Conservation (phyloP, 192 early-diverging fungal species). For the Coemansia sp. region DNA sequence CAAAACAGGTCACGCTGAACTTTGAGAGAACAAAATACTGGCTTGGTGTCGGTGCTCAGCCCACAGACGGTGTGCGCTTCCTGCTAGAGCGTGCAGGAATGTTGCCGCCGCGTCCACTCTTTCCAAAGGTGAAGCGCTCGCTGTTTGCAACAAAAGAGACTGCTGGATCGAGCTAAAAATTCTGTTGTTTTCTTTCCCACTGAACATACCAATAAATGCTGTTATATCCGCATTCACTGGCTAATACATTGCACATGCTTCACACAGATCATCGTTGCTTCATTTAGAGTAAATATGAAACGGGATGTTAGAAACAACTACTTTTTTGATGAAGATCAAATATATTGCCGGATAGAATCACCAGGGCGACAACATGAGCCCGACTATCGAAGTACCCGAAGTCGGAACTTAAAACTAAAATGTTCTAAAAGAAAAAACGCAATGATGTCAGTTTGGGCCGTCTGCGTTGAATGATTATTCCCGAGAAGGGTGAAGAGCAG, state of each 20-base stretch:
- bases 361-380: no score
- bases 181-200: background rate
- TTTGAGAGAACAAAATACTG: conserved; percentile 94
- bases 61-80: conserved; percentile 84
- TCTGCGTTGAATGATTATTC: no score
- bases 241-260: background rate
- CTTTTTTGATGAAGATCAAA: no score
- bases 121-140: conserved; percentile 41
- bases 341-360: no score
- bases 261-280: background rate
- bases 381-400: no score
- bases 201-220: background rate
- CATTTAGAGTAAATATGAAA: background rate
- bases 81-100: conserved; percentile 65
- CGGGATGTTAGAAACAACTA: no score
- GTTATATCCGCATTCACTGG: background rate
- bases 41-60: conserved; percentile 96
- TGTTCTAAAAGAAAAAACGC: no score
- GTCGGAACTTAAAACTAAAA: no score
- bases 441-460: no score
- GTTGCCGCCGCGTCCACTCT: conserved; percentile 45
- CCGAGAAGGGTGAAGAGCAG: no score
- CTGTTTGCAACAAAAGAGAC: background rate
- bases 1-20: conserved; percentile 85
- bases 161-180: background rate